Base-by-base conservation (phyloP, 306 rosid genomes). In the Prunus salicina region DNA sequence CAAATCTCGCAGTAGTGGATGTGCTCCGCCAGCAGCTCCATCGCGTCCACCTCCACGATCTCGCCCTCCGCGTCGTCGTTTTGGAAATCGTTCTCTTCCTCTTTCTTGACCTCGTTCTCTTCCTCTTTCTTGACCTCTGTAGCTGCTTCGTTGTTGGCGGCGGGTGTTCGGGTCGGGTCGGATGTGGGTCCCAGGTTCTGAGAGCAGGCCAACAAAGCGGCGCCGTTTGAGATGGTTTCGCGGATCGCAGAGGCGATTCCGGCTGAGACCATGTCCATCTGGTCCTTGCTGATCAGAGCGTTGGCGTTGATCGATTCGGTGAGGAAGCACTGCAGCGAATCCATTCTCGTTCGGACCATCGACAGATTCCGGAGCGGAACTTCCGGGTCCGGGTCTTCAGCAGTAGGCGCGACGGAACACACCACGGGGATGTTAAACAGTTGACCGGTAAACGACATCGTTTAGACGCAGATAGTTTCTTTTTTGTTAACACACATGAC, bases 1-100 rank as follows among this genome's bases (percentile, higher is more conserved):
- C 98, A 94, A 27, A 91, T 89, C 72, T 94, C 97, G 75, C 98
- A 94, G 83, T 89, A 86, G 67, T 94, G 98, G 55, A 89, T 58
- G 84, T 88, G 93, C 77, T 91, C 93, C 3, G 89, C 96, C 5
- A 94, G 91, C 60, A 94, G 30, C 49, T 94, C 95, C 70, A 85
- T 71, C 13, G 96, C 90, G 47, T 94, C 98, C 22, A 91, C 83
- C 86, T 94, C 97, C 79, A 89, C 89, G 58, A 91, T 85, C 68
- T 88, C 97, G 7, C 75, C 32, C 24, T 86, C 87, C 4, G 2
- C 60, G 45, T 72, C 85, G 12, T 2, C 25, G 16, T 52, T 74
- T 5, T 11, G 49, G n/a, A 64, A 45, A 13, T 80, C 77, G 43
- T 10, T 58, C 9, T n/a, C 78, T 34, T 67, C 43, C 53, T 69